A percentile compares a stretch with the other conserved stretches of the same genome.
phyloP scores from a whole-genome alignment of 2,329 filamentous ascomycete species.

The Verticillium nubilum region DNA sequence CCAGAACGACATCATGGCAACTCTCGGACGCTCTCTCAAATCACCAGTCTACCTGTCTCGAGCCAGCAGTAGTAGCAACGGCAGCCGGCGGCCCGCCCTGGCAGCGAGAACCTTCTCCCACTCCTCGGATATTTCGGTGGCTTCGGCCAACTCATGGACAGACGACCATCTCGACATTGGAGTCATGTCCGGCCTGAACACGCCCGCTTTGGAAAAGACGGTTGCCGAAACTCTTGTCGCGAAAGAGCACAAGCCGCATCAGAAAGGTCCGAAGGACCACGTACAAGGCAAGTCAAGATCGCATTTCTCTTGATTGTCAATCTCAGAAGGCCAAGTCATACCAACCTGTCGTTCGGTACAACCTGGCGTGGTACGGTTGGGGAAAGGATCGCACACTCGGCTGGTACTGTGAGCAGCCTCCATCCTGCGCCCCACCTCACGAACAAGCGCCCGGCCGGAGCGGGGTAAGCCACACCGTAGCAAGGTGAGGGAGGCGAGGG shows the following conservation, averaged over 20 bases:
- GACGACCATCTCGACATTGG: constrained; percentile 25
- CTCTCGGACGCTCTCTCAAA: constrained; percentile 44
- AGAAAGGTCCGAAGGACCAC: not conserved
- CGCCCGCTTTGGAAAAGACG: constrained; percentile 9
- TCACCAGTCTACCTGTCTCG: constrained; percentile 38
- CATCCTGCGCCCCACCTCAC: not conserved
- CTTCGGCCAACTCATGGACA: constrained; percentile 22
- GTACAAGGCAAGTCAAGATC: not conserved
- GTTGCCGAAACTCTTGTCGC: constrained; percentile 4
- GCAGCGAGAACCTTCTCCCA: constrained; percentile 38
- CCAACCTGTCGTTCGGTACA: not conserved
- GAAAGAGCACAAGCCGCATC: not conserved
- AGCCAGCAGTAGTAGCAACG: not conserved
- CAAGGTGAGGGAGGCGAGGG: no score
- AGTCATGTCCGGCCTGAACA: constrained; percentile 25
- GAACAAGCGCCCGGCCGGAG: not conserved
- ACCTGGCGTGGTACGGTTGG: not conserved
- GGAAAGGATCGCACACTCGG: not conserved
- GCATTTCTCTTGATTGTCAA: not conserved
- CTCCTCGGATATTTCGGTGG: constrained; percentile 38
- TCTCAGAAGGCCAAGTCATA: not conserved
- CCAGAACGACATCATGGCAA: constrained; percentile 35
- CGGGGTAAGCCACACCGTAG: not conserved
- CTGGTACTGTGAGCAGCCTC: not conserved
- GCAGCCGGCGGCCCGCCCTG: constrained; percentile 34